phyloP scores from a whole-genome alignment of 176 grass and related monocot species.

The Oryza officinalis region DNA sequence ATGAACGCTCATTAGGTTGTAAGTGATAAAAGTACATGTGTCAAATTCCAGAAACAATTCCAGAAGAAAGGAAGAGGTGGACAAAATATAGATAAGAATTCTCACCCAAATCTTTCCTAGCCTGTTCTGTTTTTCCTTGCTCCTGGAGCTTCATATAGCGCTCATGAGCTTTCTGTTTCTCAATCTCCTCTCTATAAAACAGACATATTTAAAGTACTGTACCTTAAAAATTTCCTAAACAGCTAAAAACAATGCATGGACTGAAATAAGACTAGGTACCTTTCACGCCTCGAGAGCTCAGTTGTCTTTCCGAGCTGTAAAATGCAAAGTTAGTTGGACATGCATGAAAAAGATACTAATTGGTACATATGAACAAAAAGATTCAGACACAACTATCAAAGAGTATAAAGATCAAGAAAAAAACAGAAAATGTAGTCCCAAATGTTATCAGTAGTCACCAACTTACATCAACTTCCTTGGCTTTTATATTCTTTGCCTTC shows the following conservation, averaged over 20 bases:
- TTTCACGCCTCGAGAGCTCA: slow-evolving; percentile 97
- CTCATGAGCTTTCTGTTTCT: slow-evolving; percentile 95
- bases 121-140: slow-evolving; percentile 96
- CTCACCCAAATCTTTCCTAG: slow-evolving; percentile 94
- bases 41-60: neutral
- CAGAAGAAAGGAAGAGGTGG: neutral
- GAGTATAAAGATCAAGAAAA: neutral
- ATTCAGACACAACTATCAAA: slow-evolving; percentile 27
- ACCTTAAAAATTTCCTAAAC: neutral
- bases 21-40: slow-evolving; percentile 19
- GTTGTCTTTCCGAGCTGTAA: slow-evolving; percentile 75
- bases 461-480: slow-evolving; percentile 97
- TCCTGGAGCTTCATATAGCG: slow-evolving; percentile 99
- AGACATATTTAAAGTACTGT: slow-evolving; percentile 1
- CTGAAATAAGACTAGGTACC: slow-evolving; percentile 43
- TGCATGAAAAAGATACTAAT: slow-evolving; percentile 7
- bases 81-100: slow-evolving; percentile 37
- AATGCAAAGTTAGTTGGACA: slow-evolving; percentile 35
- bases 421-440: neutral
- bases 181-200: slow-evolving; percentile 80
- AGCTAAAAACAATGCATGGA: neutral
- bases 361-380: neutral
- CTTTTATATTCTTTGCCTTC: slow-evolving; percentile 86
- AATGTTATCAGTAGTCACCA: slow-evolving; percentile 16
- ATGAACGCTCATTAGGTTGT: neutral